Percentiles rank a stretch among this genome's conserved stretches.
Evolutionary conservation across 768 basidiomycete genomes (phyloP).

Genomic region (Amylocystis lapponica): DNA sequence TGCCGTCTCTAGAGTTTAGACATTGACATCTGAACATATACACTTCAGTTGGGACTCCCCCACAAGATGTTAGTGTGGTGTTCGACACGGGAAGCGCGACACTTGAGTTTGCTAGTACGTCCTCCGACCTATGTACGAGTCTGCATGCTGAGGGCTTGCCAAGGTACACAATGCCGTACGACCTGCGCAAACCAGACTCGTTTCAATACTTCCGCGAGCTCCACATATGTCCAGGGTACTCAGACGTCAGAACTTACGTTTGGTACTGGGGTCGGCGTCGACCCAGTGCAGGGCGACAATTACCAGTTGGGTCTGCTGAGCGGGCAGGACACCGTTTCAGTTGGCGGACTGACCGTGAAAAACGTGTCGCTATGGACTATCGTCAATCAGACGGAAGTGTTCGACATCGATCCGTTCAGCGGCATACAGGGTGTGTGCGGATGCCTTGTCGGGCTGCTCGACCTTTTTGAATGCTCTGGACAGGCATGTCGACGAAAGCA

Average conservation of each 20-base stretch:
- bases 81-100: conserved; percentile 52
- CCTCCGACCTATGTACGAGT: background rate
- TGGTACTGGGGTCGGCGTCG: conserved; percentile 46
- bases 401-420: conserved; percentile 50
- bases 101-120: conserved; percentile 45
- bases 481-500: conserved; percentile 46
- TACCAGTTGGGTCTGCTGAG: conserved; percentile 41
- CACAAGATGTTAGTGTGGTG: conserved; percentile 42
- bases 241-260: conserved; percentile 42
- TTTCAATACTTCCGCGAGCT: conserved; percentile 44
- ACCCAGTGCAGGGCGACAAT: conserved; percentile 41
- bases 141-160: background rate
- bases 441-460: background rate
- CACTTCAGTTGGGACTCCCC: conserved; percentile 44
- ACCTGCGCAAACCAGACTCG: conserved; percentile 39
- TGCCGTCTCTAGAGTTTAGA: too few species aligned
- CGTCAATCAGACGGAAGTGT: conserved; percentile 46
- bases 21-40: background rate
- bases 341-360: conserved; percentile 38
- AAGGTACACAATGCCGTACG: conserved; percentile 41
- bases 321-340: conserved; percentile 42
- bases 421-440: conserved; percentile 42
- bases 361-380: conserved; percentile 42
- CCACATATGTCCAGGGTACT: conserved; percentile 44
- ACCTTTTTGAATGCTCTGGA: background rate